Evolutionary conservation across 805 yeast genomes (phyloP), one percentile per base, ranked within the genome.

Genomic region (Cyberlindnera lachancei): DNA sequence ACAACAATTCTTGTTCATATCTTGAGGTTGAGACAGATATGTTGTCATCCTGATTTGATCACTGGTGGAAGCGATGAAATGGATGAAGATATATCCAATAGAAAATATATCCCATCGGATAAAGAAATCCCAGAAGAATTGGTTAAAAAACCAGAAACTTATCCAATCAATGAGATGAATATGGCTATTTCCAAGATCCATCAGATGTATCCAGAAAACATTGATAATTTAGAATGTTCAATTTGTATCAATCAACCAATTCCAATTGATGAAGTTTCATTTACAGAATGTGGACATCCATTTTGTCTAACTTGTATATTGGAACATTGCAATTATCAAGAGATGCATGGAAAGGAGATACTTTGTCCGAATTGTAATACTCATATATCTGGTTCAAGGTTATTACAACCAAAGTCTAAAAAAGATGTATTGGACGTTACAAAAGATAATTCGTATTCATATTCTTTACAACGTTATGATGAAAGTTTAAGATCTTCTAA

Each of bases 1-100:
- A 74, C 92, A 2, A 75, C 82, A 18, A 84, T 90, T 44, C 61
- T 90, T 43, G 79, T 92, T 3, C 92, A 84, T 50, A 79, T 90
- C 33, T 56, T 90, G 41, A 64, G 97, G 35, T 63, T 90, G 23
- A 66, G 97, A 37, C 97, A 90, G 53, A 71, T 81, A 0, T 90
- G 96, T 52, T 86, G 95, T 49, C 96, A 90, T 52, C 68, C 80
- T 13, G 74, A 73, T 33, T 60, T 88, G 35, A 69, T 87, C 1
- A 67, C 69, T 4, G 59, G 70, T 8, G 59, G 63, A 2, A 54
- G 55, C 25, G 67, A 63, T 38, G 79, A 73, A 29, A 68, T 71
- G 50, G 79, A 73, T 39, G 79, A 70, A 20, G 69, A 66, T 30
- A 49, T 65, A 28, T 25, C 38, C 33, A 37, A 35, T 35, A 55